Base-by-base conservation (phyloP, 2,329 filamentous ascomycete genomes). In the Lecanosticta acicola region DNA sequence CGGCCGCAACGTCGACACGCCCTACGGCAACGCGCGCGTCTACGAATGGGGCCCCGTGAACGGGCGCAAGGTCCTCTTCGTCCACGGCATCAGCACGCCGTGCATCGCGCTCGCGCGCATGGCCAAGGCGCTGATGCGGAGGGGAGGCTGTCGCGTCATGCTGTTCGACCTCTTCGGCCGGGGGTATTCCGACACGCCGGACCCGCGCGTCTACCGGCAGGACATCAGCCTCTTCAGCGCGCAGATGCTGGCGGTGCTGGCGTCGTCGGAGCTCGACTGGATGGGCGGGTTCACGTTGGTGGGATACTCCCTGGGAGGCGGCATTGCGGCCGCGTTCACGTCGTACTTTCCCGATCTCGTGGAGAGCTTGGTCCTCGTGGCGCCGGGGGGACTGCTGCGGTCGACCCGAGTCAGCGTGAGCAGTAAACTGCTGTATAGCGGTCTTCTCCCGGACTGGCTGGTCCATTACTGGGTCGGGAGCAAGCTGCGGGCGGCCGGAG, bases 61-160 rank as follows among this genome's bases (percentile, higher is more conserved):
- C 29, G 87, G 86, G 1, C 75, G 80, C 20, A 88, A 83, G 59
- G 80, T 91, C 1, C 68, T 94, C 11, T 69, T 94, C 19, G 68
- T 94, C 13, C 88, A 91, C 64, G 88, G 88, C 3, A 90, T 93
- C 58, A 85, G 81, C 40, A 93, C 87, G 4, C 87, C 88, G 0
- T 82, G 81, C 50, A 71, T 90, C 39, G 76, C 85, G 0, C 68
- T 91, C 14, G 81, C 80, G 2, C 74, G 78, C 34, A 63, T 93
- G 29, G 84, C 84, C 11, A 72, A 80, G 60, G 77, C 74, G 42
- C 72, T 94, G 41, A 85, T 78, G 1, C 68, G 71, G 4, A 68
- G 70, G 8, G 74, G 72, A 45, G 85, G 86, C 1, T 89, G 78
- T 63, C 75, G 87, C 50, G 87, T 94, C 2, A 83, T 94, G 77